Base-by-base conservation (phyloP, 768 basidiomycete species). In the Suillus discolor region DNA sequence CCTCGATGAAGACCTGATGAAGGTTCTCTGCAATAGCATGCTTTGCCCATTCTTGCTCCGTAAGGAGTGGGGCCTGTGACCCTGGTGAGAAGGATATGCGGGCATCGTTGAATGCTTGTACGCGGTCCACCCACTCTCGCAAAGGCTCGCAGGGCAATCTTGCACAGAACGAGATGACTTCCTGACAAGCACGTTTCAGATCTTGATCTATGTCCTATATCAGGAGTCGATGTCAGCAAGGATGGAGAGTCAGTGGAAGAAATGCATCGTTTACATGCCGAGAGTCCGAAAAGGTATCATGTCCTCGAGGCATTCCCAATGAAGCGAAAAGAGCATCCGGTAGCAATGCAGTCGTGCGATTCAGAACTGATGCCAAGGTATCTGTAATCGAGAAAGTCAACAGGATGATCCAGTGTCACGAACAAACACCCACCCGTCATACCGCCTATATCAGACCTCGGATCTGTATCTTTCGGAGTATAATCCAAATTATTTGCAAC, bases 181-280 rank as follows among this genome's bases (percentile, higher is more conserved):
- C 87, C 79, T 97, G 94, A 78, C 96, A 99, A 0, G 89, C 90
- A 20, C 82, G 81, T 72, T 94, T 93, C 36, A 98, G 86, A 38
- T 91, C 91, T 57, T 89, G 84, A 77, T 98, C 97, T 69, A 97
- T 91, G 66, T 89, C 90, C 93, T 96, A 75, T 34, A 31, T 41
- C 11, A 13, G 34, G 6, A 55, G 54, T 55, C 18, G n/a, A 45
- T 34, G 41, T 54, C 18, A 62, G 65, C 18, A 57, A 36, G 60
- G 41, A 34, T 36, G 57, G 60, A 1, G 38, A 20, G 47, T 13
- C 0, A 11, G 34, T 16, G 39, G 62, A 60, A 51, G 28, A 60
- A 25, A n/a, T 11, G 1, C 13, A 59, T 5, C 13, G 77, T 83
- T 61, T 71, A 94, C 94, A 62, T 87, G 85, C 79, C 89, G 89